Percentiles rank a stretch among this genome's conserved stretches.
phyloP scores from a whole-genome alignment of 2,329 filamentous ascomycete species.

The Aureobasidium subglaciale region DNA sequence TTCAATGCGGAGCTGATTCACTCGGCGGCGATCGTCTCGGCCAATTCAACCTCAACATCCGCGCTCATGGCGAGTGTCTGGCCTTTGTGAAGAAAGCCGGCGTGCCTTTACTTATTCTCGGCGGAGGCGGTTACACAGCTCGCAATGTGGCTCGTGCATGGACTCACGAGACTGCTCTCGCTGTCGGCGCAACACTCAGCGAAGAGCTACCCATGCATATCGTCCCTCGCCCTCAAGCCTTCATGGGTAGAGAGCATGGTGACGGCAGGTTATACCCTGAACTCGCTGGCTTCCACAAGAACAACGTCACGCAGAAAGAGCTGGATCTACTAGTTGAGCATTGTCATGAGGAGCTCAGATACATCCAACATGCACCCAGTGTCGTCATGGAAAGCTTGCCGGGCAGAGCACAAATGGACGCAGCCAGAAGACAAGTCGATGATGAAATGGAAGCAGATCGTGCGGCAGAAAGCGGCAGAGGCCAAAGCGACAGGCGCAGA shows the following conservation, averaged over 20 bases:
- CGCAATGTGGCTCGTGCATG: conserved; percentile 93
- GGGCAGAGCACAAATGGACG: conserved; percentile 54
- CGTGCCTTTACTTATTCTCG: conserved; percentile 81
- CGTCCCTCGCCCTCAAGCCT: conserved; percentile 80
- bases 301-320: conserved; percentile 70
- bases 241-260: conserved; percentile 67
- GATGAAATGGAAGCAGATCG: conserved; percentile 59
- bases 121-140: conserved; percentile 92
- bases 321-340: conserved; percentile 68
- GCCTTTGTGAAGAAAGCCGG: conserved; percentile 75
- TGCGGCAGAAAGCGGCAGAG: conserved; percentile 54
- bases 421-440: conserved; percentile 62
- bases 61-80: conserved; percentile 87
- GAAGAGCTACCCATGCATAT: conserved; percentile 65
- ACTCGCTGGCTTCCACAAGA: conserved; percentile 64
- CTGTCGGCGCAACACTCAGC: conserved; percentile 66
- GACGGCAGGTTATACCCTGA: conserved; percentile 70
- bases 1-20: conserved; percentile 94
- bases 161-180: conserved; percentile 93
- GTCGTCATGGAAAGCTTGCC: conserved; percentile 78
- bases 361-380: conserved; percentile 76
- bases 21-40: conserved; percentile 88
- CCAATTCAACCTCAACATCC: conserved; percentile 93
- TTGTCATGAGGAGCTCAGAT: conserved; percentile 77
- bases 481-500: conserved; percentile 35